phyloP scores from a whole-genome alignment of 192 early-diverging fungal species.

The Coemansia interrupta region DNA sequence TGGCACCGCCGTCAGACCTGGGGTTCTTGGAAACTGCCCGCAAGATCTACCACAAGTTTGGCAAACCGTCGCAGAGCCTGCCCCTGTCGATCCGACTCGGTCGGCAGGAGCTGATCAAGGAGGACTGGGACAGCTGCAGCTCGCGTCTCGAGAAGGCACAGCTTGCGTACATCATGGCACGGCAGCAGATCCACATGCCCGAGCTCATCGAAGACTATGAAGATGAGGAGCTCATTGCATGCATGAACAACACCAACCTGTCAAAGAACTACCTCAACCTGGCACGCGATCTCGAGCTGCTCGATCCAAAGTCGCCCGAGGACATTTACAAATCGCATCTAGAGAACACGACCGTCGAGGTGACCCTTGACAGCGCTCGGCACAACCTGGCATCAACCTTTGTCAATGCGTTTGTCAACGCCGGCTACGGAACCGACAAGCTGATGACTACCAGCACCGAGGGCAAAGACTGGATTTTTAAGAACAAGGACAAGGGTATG shows the following conservation, averaged over 20 bases:
- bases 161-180: conserved; percentile 88
- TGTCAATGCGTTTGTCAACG: conserved; percentile 99
- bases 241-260: conserved; percentile 83
- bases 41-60: conserved; percentile 81
- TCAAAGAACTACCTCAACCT: conserved; percentile 86
- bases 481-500: conserved; percentile 98
- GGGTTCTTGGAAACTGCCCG: conserved; percentile 82
- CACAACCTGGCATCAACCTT: conserved; percentile 96
- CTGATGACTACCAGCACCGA: conserved; percentile 68
- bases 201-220: conserved; percentile 67
- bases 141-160: conserved; percentile 90
- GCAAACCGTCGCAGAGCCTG: conserved; percentile 78
- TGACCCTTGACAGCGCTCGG: conserved; percentile 85
- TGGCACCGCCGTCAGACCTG: conserved; percentile 86
- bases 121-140: conserved; percentile 79
- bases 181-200: conserved; percentile 79
- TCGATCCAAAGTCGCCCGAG: conserved; percentile 93
- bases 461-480: conserved; percentile 88
- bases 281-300: conserved; percentile 87
- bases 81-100: conserved; percentile 83
- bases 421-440: conserved; percentile 93
- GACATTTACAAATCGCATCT: conserved; percentile 98
- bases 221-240: conserved; percentile 77
- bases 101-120: conserved; percentile 73
- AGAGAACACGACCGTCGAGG: conserved; percentile 75